Evolutionary conservation across 2,329 filamentous ascomycete species (phyloP).

Genomic region (Fusarium annulatum): DNA sequence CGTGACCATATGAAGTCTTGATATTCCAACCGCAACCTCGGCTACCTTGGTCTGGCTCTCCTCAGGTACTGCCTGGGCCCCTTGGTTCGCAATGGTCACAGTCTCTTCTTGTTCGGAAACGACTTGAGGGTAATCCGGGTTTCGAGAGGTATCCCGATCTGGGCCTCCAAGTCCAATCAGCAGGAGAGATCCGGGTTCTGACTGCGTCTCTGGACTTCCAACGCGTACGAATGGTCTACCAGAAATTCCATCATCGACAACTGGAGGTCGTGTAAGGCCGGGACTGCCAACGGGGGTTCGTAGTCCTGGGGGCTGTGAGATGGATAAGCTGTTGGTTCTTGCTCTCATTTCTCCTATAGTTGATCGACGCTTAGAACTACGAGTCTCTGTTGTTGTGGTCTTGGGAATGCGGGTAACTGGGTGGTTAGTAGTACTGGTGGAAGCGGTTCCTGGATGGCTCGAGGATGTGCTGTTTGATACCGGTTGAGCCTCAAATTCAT

Average conservation of each 20-base stretch:
- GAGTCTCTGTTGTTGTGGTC: slow-evolving; percentile 21
- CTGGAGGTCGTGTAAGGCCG: slow-evolving; percentile 34
- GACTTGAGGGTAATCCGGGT: slow-evolving; percentile 5
- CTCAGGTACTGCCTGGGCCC: slow-evolving; percentile 3
- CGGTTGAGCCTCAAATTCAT: slow-evolving; percentile 27
- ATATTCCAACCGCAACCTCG: slow-evolving; percentile 86
- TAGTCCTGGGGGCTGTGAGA: slow-evolving; percentile 36
- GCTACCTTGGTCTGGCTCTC: slow-evolving; percentile 46
- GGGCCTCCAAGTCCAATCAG: slow-evolving; percentile 2
- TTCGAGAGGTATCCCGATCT: slow-evolving; percentile 6
- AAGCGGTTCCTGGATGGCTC: slow-evolving; percentile 34
- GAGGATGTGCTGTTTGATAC: slow-evolving; percentile 18
- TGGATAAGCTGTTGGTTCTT: slow-evolving; percentile 31
- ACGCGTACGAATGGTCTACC: slow-evolving; percentile 66
- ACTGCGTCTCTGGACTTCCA: slow-evolving; percentile 48
- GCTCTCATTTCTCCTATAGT: slow-evolving; percentile 20
- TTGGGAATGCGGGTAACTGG: slow-evolving; percentile 40
- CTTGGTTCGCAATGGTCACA: slow-evolving; percentile 8
- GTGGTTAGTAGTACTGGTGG: slow-evolving; percentile 23
- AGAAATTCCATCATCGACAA: slow-evolving; percentile 62
- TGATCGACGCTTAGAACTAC: slow-evolving; percentile 31
- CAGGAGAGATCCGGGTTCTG: slow-evolving; percentile 25
- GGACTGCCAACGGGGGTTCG: slow-evolving; percentile 41
- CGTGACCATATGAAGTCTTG: slow-evolving; percentile 88
- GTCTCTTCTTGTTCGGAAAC: slow-evolving; percentile 11